phyloP scores from a whole-genome alignment of 495 filamentous ascomycete species.

The Aspergillus ellipticus region DNA sequence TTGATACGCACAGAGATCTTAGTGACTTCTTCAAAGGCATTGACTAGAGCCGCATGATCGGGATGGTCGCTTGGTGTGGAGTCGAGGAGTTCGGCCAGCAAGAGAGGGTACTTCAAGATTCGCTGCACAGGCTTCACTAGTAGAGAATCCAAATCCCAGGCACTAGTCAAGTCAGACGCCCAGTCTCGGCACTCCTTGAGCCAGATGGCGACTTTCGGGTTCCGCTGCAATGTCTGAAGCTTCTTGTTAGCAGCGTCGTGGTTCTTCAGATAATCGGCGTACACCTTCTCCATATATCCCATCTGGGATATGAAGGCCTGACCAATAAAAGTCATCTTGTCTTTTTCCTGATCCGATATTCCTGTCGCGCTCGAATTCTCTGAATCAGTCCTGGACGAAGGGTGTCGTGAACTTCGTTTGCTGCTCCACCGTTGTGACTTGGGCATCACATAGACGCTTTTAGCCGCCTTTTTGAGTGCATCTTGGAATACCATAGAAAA shows the following conservation, averaged over 20 bases:
- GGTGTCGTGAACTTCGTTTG: conserved; percentile 47
- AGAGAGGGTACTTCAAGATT: conserved; percentile 83
- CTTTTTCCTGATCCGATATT: conserved; percentile 61
- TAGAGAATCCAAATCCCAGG: conserved; percentile 91
- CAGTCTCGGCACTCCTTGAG: conserved; percentile 83
- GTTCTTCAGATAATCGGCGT: conserved; percentile 81
- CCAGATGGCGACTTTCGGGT: conserved; percentile 80
- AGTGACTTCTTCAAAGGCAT: conserved; percentile 60
- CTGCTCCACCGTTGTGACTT: conserved; percentile 54
- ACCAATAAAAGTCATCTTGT: conserved; percentile 72
- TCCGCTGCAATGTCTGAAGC: conserved; percentile 66
- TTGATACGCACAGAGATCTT: conserved; percentile 81
- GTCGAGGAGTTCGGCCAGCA: conserved; percentile 73
- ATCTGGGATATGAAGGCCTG: conserved; percentile 73
- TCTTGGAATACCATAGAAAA: conserved; percentile 77
- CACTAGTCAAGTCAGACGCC: conserved; percentile 81
- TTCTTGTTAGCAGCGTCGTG: conserved; percentile 80
- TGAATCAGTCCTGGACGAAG: conserved; percentile 29
- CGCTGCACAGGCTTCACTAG: conserved; percentile 95
- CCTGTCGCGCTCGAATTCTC: conserved; percentile 36
- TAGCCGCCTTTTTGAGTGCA: conserved; percentile 71
- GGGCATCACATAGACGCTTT: conserved; percentile 65
- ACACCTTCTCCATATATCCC: conserved; percentile 74
- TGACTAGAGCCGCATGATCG: conserved; percentile 64
- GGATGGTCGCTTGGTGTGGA: conserved; percentile 78